Evolutionary conservation across 2,329 filamentous ascomycete species (phyloP), one percentile per base, ranked within the genome.

Genomic region (Aspergillus neoniger): DNA sequence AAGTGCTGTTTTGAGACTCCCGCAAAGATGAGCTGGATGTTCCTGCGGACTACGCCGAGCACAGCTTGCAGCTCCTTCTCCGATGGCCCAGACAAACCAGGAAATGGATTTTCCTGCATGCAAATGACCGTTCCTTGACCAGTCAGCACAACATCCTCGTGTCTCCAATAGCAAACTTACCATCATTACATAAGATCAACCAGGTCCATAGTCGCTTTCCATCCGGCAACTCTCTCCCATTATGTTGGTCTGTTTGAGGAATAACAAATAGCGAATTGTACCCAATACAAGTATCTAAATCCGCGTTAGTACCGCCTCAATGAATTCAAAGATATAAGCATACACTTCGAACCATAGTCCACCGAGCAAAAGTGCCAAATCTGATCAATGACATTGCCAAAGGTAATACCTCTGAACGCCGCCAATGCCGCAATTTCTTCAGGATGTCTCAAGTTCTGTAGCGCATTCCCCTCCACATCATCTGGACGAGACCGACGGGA

Each of bases 321-420:
- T 57, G 6, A 58, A 32, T 23, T 28, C 23, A 7, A 50, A 55
- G 9, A 48, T 10, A 50, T 17, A 10, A 17, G 72, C 80, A 68
- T 77, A 86, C 88, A 91, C 71, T 81, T 82, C 15, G 81, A 77
- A 0, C 88, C 89, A 72, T 88, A 85, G 67, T 92, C 90, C 14
- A 91, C 84, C 0, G 88, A 89, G 14, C 87, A 88, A 73, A 90
- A 92, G 71, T 91, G 89, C 80, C 89, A 89, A n/a, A 91, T 88
- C 57, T 88, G 84, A 63, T 90, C 83, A 5, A 89, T 84, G 44
- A 91, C 81, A 30, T 85, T 78, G 53, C 85, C 84, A 59, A 86
- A 82, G 2, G 83, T 83, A 5, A 83, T 68, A 36, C 69, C 68
- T 48, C 65, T 70, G 63, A 71, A 67, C 12, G 71, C 71, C 2